A percentile compares a stretch with the other conserved stretches of the same genome.
These are phyloP conservation scores for Psilocybe cubensis DNA, from an alignment of 768 basidiomycete species.

Conservation along the genomic window DNA sequence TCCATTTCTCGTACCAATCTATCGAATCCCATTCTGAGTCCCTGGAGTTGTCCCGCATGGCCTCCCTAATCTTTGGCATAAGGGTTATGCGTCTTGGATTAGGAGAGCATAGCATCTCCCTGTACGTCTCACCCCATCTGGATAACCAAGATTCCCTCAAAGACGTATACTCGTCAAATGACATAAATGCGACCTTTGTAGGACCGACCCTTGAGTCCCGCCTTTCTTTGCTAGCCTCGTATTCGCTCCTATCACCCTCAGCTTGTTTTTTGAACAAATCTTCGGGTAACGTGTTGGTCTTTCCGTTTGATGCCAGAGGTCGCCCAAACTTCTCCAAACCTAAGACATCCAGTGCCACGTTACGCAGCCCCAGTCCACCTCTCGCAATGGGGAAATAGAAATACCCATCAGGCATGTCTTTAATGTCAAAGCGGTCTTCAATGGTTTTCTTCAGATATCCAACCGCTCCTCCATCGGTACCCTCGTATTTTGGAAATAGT, in stretches of 20 bases:
- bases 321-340: constrained; percentile 23
- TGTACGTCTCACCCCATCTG: constrained; percentile 26
- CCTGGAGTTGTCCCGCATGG: background rate
- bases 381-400: constrained; percentile 43
- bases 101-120: constrained; percentile 25
- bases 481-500: constrained; percentile 26
- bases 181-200: constrained; percentile 22
- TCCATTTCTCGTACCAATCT: constrained; percentile 24
- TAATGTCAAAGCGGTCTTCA: constrained; percentile 33
- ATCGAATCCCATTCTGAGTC: constrained; percentile 9
- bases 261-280: constrained; percentile 22
- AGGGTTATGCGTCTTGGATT: background rate
- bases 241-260: constrained; percentile 27
- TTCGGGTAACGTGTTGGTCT: constrained; percentile 12
- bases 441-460: constrained; percentile 27
- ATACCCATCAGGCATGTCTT: constrained; percentile 42
- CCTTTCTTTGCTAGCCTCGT: constrained; percentile 24
- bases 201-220: constrained; percentile 23
- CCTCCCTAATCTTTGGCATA: constrained; percentile 17
- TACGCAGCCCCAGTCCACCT: constrained; percentile 42
- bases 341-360: constrained; percentile 42
- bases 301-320: constrained; percentile 1
- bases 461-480: constrained; percentile 19
- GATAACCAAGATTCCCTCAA: constrained; percentile 24
- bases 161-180: constrained; percentile 28